Base-by-base conservation (phyloP, 2,329 filamentous ascomycete species). In the Blastomyces gilchristii region DNA sequence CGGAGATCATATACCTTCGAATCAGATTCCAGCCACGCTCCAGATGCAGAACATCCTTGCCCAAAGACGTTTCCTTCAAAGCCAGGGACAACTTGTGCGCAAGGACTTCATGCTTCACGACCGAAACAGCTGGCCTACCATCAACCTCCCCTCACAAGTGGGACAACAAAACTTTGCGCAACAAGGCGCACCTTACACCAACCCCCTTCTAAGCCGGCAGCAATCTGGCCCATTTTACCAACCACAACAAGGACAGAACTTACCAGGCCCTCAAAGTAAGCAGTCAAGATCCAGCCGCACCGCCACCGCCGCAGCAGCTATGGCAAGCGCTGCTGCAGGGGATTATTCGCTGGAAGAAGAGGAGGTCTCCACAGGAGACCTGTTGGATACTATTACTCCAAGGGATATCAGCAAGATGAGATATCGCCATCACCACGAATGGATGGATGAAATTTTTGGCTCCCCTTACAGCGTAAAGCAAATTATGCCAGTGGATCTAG, bases 381-480 rank as follows among this genome's bases (percentile, higher is more conserved):
- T 92, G 73, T 90, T 99, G 70, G 94, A 99, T 72, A 85, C 91
- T 66, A 80, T 97, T 66, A 93, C 91, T 0, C 92, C 92, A 2
- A 85, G 92, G 53, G 94, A 99, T 67, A 88, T 99, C 65, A 96
- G 91, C 69, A 81, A 90, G 65, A 85, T 86, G 67, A 85, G 94
- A 62, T 99, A 97, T 74, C 88, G 88, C 73, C 91, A 97, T 72
- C 95, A 99, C 70, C 93, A 99, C 71, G 91, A 96, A 74, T 97
- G 93, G 94, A 96, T 99, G 90, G 94, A 97, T 72, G 93, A 99
- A 76, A 87, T 99, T 37, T 84, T 97, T 62, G 90, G 89, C 0
- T 97, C 93, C 0, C 91, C 92, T 0, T 97, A 96, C 72, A 83
- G 88, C 31, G 88, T 93, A 65, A 84, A 83, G 59, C 90, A 95